Base-by-base conservation (phyloP, 2,329 filamentous ascomycete genomes). In the Emydomyces testavorans region DNA sequence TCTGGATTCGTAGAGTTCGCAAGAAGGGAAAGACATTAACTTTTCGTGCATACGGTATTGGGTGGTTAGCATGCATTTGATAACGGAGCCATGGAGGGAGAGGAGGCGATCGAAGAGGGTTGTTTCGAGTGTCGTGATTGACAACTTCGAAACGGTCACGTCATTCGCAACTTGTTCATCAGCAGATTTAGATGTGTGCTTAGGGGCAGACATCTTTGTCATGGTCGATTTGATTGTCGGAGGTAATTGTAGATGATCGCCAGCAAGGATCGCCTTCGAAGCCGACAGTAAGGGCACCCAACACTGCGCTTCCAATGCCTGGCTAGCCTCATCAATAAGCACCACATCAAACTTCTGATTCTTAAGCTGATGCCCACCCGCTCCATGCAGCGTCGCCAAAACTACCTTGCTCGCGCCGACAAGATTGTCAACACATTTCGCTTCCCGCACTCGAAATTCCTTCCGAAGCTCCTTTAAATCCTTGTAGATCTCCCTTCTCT, bases 31-130 rank as follows among this genome's bases (percentile, higher is more conserved):
- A 5, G 79, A 76, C 89, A 96, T 96, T 58, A 98, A 96, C 46
- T 74, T 80, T 60, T 94, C 83, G 62, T 98, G 88, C 92, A 98
- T 98, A 31, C 92, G 87, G 65, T 98, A 98, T 68, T 98, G 92
- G 3, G 84, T 94, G 3, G 87, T 96, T 20, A 98, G 77, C 85
- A 96, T 94, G 44, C 85, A 76, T 70, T 96, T 96, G 68, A 98
- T 88, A 3, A 72, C 72, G 1, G 80, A 68, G 0, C 92, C 92
- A 61, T 98, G 85, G 13, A 95, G 71, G 4, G 76, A 74, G 37
- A 98, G 73, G 35, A 98, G 73, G 23, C 92, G 78, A 64, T 96
- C 90, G 63, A 98, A 98, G 24, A 98, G 73, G 0, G 92, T 96
- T n/a, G 76, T 85, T 60, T 94, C 89, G 4, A 98, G 75, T 1